Conservation (phyloP, 1,139 yeast species). For the Diutina rugosa region DNA sequence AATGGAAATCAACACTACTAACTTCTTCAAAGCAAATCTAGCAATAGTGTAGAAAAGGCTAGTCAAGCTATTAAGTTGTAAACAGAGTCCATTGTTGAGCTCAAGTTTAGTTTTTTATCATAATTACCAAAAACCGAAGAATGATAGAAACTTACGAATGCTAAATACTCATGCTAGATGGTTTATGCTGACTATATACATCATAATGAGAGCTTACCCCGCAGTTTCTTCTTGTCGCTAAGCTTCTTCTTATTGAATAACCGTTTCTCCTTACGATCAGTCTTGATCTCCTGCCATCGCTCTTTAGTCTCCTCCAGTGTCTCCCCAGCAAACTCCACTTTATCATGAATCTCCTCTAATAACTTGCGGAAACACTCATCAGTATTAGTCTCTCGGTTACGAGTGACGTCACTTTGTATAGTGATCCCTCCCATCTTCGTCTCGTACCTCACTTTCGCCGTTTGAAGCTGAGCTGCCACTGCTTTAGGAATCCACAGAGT, state of each 20-base stretch:
- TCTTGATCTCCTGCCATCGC: constrained; percentile 43
- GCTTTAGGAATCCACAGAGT: constrained; percentile 53
- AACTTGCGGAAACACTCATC: constrained; percentile 50
- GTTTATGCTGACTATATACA: neutral
- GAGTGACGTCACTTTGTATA: constrained; percentile 46
- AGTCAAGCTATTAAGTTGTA: no score
- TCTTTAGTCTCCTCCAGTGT: constrained; percentile 31
- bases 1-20: no score
- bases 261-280: constrained; percentile 34
- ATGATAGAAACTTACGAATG: no score
- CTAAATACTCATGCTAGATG: no score
- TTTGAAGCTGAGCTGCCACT: constrained; percentile 30
- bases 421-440: constrained; percentile 46
- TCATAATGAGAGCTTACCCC: constrained; percentile 22
- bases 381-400: constrained; percentile 49
- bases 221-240: constrained; percentile 40
- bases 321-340: constrained; percentile 38
- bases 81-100: no score
- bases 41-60: no score
- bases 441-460: constrained; percentile 35
- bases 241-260: constrained; percentile 37
- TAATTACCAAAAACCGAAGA: no score
- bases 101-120: no score
- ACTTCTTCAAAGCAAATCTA: no score
- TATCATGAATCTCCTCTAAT: constrained; percentile 34